Conservation (phyloP, 495 filamentous ascomycete species). For the Xylaria cubensis region DNA sequence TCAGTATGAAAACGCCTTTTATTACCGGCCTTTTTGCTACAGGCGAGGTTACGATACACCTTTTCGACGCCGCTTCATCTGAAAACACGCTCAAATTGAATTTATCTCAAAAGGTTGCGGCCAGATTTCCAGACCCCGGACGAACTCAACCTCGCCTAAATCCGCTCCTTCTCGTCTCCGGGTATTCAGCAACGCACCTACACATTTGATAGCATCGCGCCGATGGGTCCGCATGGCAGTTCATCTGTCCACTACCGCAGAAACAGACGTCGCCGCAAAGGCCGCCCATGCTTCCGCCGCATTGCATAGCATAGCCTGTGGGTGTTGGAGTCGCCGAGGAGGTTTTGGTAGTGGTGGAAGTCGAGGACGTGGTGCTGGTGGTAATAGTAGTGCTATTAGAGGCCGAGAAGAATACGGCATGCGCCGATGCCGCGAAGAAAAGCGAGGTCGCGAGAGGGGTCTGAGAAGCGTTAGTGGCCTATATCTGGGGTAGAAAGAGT, state of each 20-base stretch:
- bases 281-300: conserved; percentile 32
- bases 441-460: conserved; percentile 17
- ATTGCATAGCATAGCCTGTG: conserved; percentile 27
- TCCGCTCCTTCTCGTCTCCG: neutral
- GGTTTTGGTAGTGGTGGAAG: neutral
- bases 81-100: neutral
- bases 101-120: neutral
- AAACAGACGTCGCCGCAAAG: conserved; percentile 33
- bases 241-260: conserved; percentile 27
- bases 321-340: conserved; percentile 1
- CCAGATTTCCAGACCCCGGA: neutral
- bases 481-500: neutral
- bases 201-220: conserved; percentile 37
- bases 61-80: neutral
- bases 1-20: neutral
- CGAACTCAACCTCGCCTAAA: neutral
- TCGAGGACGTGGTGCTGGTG: neutral
- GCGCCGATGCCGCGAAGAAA: conserved; percentile 18
- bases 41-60: neutral
- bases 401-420: neutral
- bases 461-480: neutral
- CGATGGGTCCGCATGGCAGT: conserved; percentile 37
- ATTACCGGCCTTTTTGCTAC: neutral
- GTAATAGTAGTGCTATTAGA: conserved; percentile 6
- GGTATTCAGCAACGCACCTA: conserved; percentile 8